Percentiles rank a stretch among this genome's conserved stretches.
Conservation (phyloP, 2,329 filamentous ascomycete genomes). For the Epichloe coenophiala region DNA sequence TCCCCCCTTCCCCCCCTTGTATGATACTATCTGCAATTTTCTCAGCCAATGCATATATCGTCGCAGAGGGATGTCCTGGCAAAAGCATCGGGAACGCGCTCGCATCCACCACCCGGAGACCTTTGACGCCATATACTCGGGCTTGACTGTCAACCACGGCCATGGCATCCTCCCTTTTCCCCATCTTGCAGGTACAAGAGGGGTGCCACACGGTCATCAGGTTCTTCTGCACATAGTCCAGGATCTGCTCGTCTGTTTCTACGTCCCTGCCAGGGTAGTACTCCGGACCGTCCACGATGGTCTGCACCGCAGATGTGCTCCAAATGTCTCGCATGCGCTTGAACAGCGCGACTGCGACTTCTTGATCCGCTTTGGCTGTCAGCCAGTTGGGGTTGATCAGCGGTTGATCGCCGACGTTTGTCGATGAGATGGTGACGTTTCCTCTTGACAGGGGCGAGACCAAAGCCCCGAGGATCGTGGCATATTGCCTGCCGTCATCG, state of each 20-base stretch:
- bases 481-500: no score
- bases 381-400: constrained; percentile 34
- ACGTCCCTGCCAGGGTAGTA: constrained; percentile 23
- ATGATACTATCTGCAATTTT: constrained; percentile 13
- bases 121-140: no score
- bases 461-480: no score
- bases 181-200: constrained; percentile 20
- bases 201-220: constrained; percentile 14
- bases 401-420: constrained; percentile 20
- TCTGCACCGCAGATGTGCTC: constrained; percentile 13
- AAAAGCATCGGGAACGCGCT: constrained; percentile 27
- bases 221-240: constrained; percentile 16
- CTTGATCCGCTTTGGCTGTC: constrained; percentile 24
- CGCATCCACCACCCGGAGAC: constrained; percentile 16
- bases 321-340: constrained; percentile 25
- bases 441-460: constrained; percentile 22
- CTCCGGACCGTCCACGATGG: constrained; percentile 21
- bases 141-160: constrained; percentile 38
- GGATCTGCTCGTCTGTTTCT: constrained; percentile 28
- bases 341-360: constrained; percentile 28
- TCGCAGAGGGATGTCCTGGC: constrained; percentile 10
- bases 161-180: constrained; percentile 29
- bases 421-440: constrained; percentile 24
- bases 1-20: background rate
- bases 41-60: constrained; percentile 14